Evolutionary conservation across 768 basidiomycete genomes (phyloP).

Genomic region (Serendipita sp.): DNA sequence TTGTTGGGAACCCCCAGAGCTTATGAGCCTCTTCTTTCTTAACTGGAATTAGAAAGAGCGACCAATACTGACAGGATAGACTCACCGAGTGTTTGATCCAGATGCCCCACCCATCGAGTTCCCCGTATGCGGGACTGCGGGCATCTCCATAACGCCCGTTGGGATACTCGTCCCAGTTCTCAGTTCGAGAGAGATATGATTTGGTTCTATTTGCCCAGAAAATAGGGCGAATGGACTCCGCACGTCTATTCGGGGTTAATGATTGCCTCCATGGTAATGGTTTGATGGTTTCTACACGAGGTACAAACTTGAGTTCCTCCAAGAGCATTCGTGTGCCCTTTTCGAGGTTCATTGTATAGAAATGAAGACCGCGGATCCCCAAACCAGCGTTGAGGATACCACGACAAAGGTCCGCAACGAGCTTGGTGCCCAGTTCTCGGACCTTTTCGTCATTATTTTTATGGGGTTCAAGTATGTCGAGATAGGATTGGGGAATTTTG

Average conservation of each 20-base stretch:
- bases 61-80: neutral
- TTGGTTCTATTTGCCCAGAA: conserved; percentile 97
- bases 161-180: conserved; percentile 99
- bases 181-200: conserved; percentile 88
- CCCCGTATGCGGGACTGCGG: conserved; percentile 93
- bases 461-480: conserved; percentile 67
- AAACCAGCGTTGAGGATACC: conserved; percentile 63
- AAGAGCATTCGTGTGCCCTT: conserved; percentile 90
- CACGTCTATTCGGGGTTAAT: conserved; percentile 79
- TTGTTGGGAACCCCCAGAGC: conserved; percentile 73
- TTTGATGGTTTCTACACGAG: conserved; percentile 77
- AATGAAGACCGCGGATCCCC: conserved; percentile 80
- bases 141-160: conserved; percentile 98
- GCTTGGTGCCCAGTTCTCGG: conserved; percentile 77
- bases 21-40: conserved; percentile 77
- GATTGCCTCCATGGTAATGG: conserved; percentile 95
- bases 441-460: conserved; percentile 91
- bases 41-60: neutral
- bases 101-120: conserved; percentile 91
- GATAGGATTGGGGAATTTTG: conserved; percentile 55
- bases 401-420: conserved; percentile 89
- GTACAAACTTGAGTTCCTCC: conserved; percentile 78
- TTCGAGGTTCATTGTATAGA: conserved; percentile 96
- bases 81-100: conserved; percentile 77
- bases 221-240: conserved; percentile 89